Percentiles rank a stretch among this genome's conserved stretches.
Conservation (phyloP, 1,284 basidiomycete genomes). For the Moesziomyces sp. region DNA sequence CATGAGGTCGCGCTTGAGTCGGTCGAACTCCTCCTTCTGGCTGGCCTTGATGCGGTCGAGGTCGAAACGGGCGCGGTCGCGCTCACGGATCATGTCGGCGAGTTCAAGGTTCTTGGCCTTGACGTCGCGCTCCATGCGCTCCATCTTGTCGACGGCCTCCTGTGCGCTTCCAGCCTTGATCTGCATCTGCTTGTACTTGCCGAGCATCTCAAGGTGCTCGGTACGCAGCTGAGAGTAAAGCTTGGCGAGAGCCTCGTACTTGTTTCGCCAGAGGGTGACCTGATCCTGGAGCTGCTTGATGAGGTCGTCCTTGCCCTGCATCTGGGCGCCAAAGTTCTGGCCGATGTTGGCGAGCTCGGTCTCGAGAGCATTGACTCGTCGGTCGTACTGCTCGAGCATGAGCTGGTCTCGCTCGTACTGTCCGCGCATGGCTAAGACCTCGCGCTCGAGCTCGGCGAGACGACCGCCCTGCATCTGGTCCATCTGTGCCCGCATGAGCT, state of each 20-base stretch:
- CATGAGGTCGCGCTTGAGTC: slow-evolving; percentile 88
- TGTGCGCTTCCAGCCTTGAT: slow-evolving; percentile 98
- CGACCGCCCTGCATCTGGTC: slow-evolving; percentile 72
- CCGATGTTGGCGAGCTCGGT: slow-evolving; percentile 84
- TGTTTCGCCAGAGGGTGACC: slow-evolving; percentile 95
- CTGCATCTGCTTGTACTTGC: slow-evolving; percentile 97
- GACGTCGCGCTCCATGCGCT: slow-evolving; percentile 97
- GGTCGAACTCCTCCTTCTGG: slow-evolving; percentile 95
- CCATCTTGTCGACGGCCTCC: slow-evolving; percentile 99
- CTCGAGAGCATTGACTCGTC: slow-evolving; percentile 94
- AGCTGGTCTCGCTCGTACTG: slow-evolving; percentile 99
- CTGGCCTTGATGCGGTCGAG: slow-evolving; percentile 89
- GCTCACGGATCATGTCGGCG: slow-evolving; percentile 98
- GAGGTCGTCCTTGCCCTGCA: slow-evolving; percentile 92
- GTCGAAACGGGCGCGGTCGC: slow-evolving; percentile 95
- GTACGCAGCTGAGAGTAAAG: slow-evolving; percentile 97
- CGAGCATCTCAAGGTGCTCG: slow-evolving; percentile 96
- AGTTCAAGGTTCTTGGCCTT: slow-evolving; percentile 98
- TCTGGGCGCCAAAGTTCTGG: slow-evolving; percentile 85
- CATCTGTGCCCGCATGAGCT: slow-evolving; percentile 79
- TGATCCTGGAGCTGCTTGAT: slow-evolving; percentile 97
- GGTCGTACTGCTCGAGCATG: slow-evolving; percentile 96
- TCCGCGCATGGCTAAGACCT: slow-evolving; percentile 90
- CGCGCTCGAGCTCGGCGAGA: slow-evolving; percentile 85
- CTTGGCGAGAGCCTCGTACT: slow-evolving; percentile 98